Base-by-base conservation (phyloP, 768 basidiomycete species). In the Podaxis carcinomalis region DNA sequence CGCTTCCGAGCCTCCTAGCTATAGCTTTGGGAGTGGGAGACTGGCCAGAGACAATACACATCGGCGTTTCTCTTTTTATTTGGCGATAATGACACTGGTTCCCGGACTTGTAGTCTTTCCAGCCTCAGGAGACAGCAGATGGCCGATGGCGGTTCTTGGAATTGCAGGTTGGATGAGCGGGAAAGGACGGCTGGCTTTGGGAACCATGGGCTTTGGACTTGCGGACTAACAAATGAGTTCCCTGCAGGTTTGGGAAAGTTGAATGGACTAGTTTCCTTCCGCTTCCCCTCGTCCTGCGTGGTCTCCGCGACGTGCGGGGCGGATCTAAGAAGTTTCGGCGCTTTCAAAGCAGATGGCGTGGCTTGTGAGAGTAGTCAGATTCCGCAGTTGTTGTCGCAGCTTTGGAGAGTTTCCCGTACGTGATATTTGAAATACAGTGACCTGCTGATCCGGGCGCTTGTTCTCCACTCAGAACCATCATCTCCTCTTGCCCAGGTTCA, bases 61-160 rank as follows among this genome's bases (percentile, higher is more conserved):
- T 68, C 80, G 80, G 62, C 87, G 82, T 70, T 92, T 92, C 68
- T 84, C 84, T 70, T 91, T 92, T 91, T 92, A 68, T 81, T 83
- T 3, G 91, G 91, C n/a, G 90, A 90, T 3, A 91, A 91, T 0
- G 91, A 92, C 2, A 93, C 90, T 0, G 86, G 86, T 68, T 93
- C 91, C 27, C 91, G 39, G 16, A n/a, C 91, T 35, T 90, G 84
- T n/a, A 93, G 79, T 58, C 91, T 70, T 92, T 92, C 39, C 90
- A 83, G 21, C 91, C 91, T 37, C 89, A 81, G 27, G 80, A 81
- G 32, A 92, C 72, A 11, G 88, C 83, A 81, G 32, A 92, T 71
- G 13, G 88, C 83, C 51, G 69, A 75, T 40, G 72, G 67, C 9
- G 75, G 74, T 2, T 69, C 68, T 2, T 69, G 13, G 16, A 51